Evolutionary conservation across 345 rosid genomes (phyloP).

Genomic region (Sonneratia caseolaris): DNA sequence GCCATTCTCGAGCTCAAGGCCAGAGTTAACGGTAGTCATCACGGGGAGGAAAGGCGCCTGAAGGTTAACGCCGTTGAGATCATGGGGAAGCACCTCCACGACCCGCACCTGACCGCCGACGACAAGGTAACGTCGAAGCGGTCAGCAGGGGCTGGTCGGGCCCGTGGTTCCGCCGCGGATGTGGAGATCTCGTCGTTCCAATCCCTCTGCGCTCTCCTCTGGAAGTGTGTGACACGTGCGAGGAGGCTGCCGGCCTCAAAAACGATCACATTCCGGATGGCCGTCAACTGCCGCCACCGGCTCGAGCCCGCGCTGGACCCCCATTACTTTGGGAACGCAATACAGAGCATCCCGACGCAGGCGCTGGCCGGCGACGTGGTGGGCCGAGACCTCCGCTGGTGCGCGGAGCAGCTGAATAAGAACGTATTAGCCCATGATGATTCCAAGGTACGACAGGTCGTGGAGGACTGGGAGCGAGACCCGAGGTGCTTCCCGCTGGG

Average conservation of each 20-base stretch:
- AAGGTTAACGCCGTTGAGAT: constrained; percentile 39
- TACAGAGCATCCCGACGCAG: constrained; percentile 73
- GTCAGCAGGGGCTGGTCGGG: background rate
- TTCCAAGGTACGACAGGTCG: constrained; percentile 30
- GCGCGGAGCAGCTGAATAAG: constrained; percentile 58
- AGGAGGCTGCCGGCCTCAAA: constrained; percentile 46
- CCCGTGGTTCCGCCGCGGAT: constrained; percentile 1
- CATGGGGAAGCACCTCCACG: constrained; percentile 61
- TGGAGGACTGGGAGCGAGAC: constrained; percentile 59
- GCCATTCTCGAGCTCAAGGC: constrained; percentile 57
- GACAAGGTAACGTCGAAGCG: constrained; percentile 18
- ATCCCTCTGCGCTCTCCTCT: constrained; percentile 58
- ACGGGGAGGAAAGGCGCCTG: constrained; percentile 13
- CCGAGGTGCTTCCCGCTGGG: constrained; percentile 85
- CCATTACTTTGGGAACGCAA: constrained; percentile 84
- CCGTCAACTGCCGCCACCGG: constrained; percentile 75
- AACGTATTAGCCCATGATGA: constrained; percentile 52
- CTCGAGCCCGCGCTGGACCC: constrained; percentile 58
- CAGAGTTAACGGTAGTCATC: constrained; percentile 30
- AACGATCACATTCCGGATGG: constrained; percentile 84
- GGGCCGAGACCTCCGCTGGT: constrained; percentile 68
- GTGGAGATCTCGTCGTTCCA: constrained; percentile 84
- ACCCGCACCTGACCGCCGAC: constrained; percentile 12
- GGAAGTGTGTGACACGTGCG: constrained; percentile 83
- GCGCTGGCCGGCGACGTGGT: constrained; percentile 68